Conservation (phyloP, 2,329 filamentous ascomycete species). For the Talaromyces albobiverticillius region DNA sequence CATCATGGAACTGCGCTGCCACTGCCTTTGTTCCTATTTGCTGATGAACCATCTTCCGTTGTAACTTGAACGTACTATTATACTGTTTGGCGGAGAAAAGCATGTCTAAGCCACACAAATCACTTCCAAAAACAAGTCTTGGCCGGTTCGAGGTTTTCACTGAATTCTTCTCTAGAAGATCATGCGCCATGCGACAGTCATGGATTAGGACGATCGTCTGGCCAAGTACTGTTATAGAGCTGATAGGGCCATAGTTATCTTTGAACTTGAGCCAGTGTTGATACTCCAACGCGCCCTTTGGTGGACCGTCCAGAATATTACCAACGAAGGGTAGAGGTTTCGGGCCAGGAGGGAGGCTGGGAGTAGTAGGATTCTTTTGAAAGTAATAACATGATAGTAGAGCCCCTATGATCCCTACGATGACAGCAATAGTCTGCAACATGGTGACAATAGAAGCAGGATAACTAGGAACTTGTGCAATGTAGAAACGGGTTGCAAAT, state of each 20-base stretch:
- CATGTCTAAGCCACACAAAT: slow-evolving; percentile 27
- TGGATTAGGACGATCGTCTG: slow-evolving; percentile 36
- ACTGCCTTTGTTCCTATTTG: slow-evolving; percentile 44
- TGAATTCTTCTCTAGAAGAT: slow-evolving; percentile 34
- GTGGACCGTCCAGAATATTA: slow-evolving; percentile 51
- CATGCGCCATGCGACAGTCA: slow-evolving; percentile 26
- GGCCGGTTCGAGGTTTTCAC: slow-evolving; percentile 28
- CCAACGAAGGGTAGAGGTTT: slow-evolving; percentile 49
- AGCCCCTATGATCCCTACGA: neutral
- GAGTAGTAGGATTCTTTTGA: neutral
- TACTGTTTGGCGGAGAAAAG: slow-evolving; percentile 19
- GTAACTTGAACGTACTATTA: slow-evolving; percentile 28
- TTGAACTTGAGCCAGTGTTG: slow-evolving; percentile 46
- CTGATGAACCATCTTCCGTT: slow-evolving; percentile 46
- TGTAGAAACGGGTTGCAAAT: too few relatives aligned
- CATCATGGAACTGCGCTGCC: slow-evolving; percentile 36
- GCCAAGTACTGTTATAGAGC: slow-evolving; percentile 36
- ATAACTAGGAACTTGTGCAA: too few relatives aligned
- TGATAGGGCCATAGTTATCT: slow-evolving; percentile 39
- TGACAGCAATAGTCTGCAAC: neutral
- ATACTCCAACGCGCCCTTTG: slow-evolving; percentile 34
- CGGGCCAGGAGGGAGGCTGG: slow-evolving; percentile 49
- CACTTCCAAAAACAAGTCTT: slow-evolving; percentile 22
- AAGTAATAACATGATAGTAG: neutral
- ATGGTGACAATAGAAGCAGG: neutral